Base-by-base conservation (phyloP, 768 basidiomycete species). In the Candolleomyces aberdarensis region DNA sequence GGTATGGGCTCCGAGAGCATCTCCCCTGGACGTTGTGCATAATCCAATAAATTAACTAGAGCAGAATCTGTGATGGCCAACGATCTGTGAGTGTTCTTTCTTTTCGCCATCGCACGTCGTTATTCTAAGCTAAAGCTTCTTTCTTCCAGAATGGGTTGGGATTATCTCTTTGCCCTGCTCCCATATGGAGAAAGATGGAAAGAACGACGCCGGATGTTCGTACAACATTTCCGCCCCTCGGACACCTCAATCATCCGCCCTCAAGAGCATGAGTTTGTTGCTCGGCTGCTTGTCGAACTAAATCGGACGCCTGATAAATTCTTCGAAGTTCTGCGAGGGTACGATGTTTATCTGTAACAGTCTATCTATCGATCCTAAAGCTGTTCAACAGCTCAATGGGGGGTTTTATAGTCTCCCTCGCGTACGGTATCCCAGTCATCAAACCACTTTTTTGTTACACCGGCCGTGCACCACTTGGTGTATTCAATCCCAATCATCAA, bases 121-220 rank as follows among this genome's bases (percentile, higher is more conserved):
- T n/a, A n/a, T n/a, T n/a, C n/a, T n/a, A n/a, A n/a, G n/a, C n/a
- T n/a, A 5, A 36, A 8, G 11, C 36, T 36, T 36, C 36, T 5
- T 56, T 56, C 20, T 3, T 17, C n/a, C 54, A 80, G 81, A 32
- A 77, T 80, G 69, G 78, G 78, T 3, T 77, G 74, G 66, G 71
- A 71, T 26, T 80, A 76, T 73, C 67, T 73, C 50, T 72, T 81
- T 54, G 70, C 71, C 1, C 64, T 75, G 44, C 74, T 79, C 73
- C 71, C 69, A 3, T 81, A 81, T 48, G 76, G 76, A 20, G 68
- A 72, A 41, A 48, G 52, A 36, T 82, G 82, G 81, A 76, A 71
- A 52, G 70, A 71, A 10, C 74, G 75, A 26, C 74, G 82, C 10
- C 71, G 75, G 14, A 53, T 75, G 10, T 80, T 83, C 63, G 73